Evolutionary conservation across 495 filamentous ascomycete genomes (phyloP), one percentile per base, ranked within the genome.

Genomic region (Aspergillus sclerotioniger): DNA sequence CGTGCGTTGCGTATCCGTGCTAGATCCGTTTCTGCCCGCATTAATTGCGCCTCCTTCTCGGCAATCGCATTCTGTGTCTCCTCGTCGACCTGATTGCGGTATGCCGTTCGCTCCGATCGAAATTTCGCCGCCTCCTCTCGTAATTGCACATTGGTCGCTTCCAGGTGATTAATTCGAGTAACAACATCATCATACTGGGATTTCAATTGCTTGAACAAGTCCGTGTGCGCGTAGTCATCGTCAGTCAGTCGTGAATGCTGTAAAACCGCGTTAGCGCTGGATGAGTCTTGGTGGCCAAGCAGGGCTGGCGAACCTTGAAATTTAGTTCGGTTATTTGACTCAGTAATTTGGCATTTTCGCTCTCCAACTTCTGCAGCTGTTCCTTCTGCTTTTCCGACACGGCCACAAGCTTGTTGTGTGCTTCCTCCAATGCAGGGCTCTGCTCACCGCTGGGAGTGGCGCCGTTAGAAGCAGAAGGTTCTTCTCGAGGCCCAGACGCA

Each of bases 111-210:
- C 72, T 98, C 94, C 2, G 89, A 84, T 55, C 92, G 89, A 52
- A 89, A 75, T 65, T 89, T 94, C 68, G 91, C 85, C 1, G 89
- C 88, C 61, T 94, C 90, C 67, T 96, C 89, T 10, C 87, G 86
- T 28, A 97, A 76, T 61, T 92, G 86, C 46, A 87, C 86, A 66
- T 96, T 96, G 15, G 85, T 88, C 12, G 92, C 91, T 71, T 98
- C 92, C 7, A 97, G 73, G 65, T 96, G 83, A 67, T 98, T 98
- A 68, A 96, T 84, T 8, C 91, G 86, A 65, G 89, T 90, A 53
- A 96, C 89, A 16, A 95, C 84, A 67, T 97, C 95, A 58, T 97
- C 92, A 63, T 96, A 88, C 62, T 96, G 90, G 28, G 83, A 84
- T 72, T 91, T 95, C 57, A 97, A 81, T 58, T 87, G 82, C 69